A percentile compares a stretch with the other conserved stretches of the same genome.
phyloP scores from a whole-genome alignment of 2,329 filamentous ascomycete species.

The Talaromyces funiculosus region DNA sequence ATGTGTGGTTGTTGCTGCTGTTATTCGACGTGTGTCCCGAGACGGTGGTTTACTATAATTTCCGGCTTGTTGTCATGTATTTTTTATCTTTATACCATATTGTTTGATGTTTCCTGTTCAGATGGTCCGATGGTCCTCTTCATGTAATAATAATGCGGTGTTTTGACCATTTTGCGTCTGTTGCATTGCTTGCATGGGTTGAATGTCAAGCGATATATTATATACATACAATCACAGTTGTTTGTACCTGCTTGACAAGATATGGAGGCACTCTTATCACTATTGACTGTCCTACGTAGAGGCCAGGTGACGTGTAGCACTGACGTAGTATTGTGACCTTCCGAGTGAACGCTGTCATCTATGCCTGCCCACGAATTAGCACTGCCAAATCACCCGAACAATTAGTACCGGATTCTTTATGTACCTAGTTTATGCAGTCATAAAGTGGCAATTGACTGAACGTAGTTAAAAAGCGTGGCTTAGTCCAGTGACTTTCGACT shows the following conservation, averaged over 20 bases:
- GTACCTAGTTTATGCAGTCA: not conserved
- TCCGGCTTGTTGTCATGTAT: conserved; percentile 4
- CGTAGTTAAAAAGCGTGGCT: not conserved
- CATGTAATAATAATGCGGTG: conserved; percentile 13
- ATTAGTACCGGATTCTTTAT: not conserved
- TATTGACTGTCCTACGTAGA: no score
- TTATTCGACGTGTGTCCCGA: not conserved
- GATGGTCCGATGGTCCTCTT: not conserved
- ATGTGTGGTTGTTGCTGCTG: not conserved
- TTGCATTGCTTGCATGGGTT: conserved; percentile 12
- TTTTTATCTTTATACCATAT: conserved; percentile 10
- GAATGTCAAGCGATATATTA: conserved; percentile 3
- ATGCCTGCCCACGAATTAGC: not conserved
- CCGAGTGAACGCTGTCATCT: not conserved
- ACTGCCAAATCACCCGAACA: not conserved
- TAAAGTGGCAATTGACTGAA: not conserved
- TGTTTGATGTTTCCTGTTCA: conserved; percentile 5
- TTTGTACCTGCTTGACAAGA: not conserved
- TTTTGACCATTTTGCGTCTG: conserved; percentile 2
- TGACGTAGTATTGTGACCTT: not conserved
- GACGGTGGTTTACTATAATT: not conserved
- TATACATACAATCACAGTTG: not conserved
- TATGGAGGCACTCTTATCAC: no score
- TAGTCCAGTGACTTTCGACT: not conserved
- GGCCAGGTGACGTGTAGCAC: not conserved